A percentile compares a stretch with the other conserved stretches of the same genome.
Evolutionary conservation across 2,329 filamentous ascomycete genomes (phyloP).

Genomic region (Esteya vermicola): DNA sequence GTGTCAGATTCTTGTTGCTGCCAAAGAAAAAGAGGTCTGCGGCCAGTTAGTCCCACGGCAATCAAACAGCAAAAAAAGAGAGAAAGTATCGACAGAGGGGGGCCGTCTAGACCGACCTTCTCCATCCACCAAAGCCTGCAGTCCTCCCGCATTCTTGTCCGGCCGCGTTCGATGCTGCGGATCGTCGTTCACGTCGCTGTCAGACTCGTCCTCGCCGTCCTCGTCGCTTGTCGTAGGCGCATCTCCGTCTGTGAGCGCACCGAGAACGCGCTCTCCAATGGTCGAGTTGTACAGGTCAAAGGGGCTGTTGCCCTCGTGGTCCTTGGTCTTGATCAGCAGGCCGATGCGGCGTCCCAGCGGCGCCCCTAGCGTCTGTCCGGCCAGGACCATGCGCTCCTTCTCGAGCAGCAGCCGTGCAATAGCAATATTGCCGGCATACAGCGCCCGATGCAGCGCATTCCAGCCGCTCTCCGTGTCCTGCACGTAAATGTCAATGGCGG

Average conservation of each 20-base stretch:
- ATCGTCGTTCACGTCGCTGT: neutral
- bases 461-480: constrained; percentile 90
- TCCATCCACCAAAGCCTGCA: constrained; percentile 26
- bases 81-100: too few species aligned
- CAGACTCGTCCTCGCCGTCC: constrained; percentile 2
- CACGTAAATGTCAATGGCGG: constrained; percentile 68
- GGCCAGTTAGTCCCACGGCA: neutral
- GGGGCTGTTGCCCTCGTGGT: constrained; percentile 85
- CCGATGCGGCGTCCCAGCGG: constrained; percentile 44
- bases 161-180: neutral
- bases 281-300: constrained; percentile 87
- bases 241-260: constrained; percentile 14
- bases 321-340: constrained; percentile 84
- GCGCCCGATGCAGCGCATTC: constrained; percentile 82
- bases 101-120: too few species aligned
- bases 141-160: neutral
- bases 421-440: constrained; percentile 80
- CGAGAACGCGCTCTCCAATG: constrained; percentile 62
- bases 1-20: constrained; percentile 86
- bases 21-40: constrained; percentile 80
- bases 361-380: constrained; percentile 42
- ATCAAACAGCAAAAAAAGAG: neutral
- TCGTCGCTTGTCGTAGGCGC: too few species aligned
- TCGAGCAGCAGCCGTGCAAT: constrained; percentile 72
- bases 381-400: constrained; percentile 54